phyloP scores from a whole-genome alignment of 2,329 filamentous ascomycete species.

The Alternaria brassicicola region DNA sequence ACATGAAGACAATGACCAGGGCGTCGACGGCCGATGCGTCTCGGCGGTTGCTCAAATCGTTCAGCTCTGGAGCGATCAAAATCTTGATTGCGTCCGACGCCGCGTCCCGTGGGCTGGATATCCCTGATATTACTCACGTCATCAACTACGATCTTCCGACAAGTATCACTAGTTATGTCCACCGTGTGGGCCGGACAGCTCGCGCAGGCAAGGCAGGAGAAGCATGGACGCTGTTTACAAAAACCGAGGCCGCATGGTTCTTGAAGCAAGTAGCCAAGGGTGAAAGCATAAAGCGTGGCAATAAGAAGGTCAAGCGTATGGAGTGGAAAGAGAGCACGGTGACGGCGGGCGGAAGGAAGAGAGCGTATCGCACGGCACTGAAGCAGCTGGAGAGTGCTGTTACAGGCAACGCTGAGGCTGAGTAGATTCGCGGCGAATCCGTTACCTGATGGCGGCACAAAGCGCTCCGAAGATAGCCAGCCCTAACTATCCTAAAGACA shows the following conservation, averaged over 20 bases:
- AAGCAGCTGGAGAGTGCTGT: conserved; percentile 68
- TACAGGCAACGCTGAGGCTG: conserved; percentile 29
- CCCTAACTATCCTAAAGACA: not conserved
- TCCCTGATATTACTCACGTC: conserved; percentile 79
- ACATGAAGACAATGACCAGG: conserved; percentile 75
- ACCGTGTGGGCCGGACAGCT: conserved; percentile 89
- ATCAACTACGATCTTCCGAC: conserved; percentile 92
- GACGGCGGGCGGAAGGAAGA: conserved; percentile 48
- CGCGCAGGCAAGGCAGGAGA: conserved; percentile 76
- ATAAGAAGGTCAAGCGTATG: conserved; percentile 53
- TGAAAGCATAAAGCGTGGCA: conserved; percentile 56
- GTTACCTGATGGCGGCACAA: not conserved
- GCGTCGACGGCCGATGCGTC: conserved; percentile 75
- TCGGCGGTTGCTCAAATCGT: conserved; percentile 70
- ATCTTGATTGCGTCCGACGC: conserved; percentile 91
- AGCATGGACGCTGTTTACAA: conserved; percentile 85
- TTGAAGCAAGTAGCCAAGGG: conserved; percentile 77
- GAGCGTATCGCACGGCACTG: conserved; percentile 61
- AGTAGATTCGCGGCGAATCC: conserved; percentile 1
- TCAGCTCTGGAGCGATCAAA: conserved; percentile 66
- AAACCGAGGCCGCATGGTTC: conserved; percentile 89
- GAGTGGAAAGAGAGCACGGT: conserved; percentile 51
- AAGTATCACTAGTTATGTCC: conserved; percentile 82
- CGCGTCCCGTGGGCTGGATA: conserved; percentile 88
- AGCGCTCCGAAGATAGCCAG: not conserved